Evolutionary conservation across 2,329 filamentous ascomycete species (phyloP).

Genomic region (Phaeoacremonium minimum): DNA sequence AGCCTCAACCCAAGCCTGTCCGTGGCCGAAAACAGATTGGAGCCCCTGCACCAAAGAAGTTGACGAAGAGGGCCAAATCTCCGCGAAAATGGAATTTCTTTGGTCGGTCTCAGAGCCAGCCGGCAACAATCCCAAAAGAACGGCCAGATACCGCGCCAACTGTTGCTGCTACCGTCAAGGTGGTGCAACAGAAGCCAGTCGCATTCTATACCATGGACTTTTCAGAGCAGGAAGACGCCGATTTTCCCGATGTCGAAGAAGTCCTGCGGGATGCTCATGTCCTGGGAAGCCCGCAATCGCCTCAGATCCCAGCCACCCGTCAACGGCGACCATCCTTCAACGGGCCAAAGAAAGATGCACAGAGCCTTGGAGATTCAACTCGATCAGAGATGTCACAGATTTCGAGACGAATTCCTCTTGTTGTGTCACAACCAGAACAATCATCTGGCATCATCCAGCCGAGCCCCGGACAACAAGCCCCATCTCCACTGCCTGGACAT

Average conservation of each 20-base stretch:
- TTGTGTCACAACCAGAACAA: too few relatives aligned
- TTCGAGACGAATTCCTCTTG: too few relatives aligned
- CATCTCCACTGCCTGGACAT: constrained; percentile 7
- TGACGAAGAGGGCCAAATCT: constrained; percentile 49
- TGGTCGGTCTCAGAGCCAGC: constrained; percentile 45
- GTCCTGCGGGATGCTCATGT: constrained; percentile 46
- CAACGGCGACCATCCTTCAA: constrained; percentile 1
- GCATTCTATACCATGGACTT: constrained; percentile 60
- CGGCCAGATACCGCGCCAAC: constrained; percentile 26
- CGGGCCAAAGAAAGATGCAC: too few relatives aligned
- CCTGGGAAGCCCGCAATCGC: constrained; percentile 13
- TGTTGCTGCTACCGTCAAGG: constrained; percentile 44
- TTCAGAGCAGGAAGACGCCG: constrained; percentile 43
- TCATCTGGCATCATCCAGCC: neutral
- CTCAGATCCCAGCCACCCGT: neutral
- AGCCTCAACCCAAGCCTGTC: constrained; percentile 30
- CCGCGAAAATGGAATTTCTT: constrained; percentile 63
- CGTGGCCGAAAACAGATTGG: constrained; percentile 20
- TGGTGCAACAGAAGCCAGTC: constrained; percentile 44
- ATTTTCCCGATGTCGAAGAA: constrained; percentile 36
- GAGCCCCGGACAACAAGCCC: neutral
- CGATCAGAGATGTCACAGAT: too few relatives aligned
- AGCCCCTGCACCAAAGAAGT: constrained; percentile 42
- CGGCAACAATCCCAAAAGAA: constrained; percentile 28
- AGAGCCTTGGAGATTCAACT: too few relatives aligned